Evolutionary conservation across 768 basidiomycete genomes (phyloP).

Genomic region (Suillus luteus): DNA sequence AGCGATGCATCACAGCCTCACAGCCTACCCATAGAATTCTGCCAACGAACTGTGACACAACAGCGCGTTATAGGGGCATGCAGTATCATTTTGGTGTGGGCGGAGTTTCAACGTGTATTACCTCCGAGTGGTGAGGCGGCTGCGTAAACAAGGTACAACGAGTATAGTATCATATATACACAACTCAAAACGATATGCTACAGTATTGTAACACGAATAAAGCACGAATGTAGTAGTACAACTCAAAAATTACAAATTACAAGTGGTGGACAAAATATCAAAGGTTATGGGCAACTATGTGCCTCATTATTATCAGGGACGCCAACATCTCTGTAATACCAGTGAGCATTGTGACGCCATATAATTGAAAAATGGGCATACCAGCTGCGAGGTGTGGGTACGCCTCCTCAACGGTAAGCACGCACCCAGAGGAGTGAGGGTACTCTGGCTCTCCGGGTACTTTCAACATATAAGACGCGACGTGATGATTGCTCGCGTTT

Average conservation of each 20-base stretch:
- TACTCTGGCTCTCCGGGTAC: constrained; percentile 56
- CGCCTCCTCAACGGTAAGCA: constrained; percentile 63
- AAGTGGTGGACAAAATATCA: constrained; percentile 22
- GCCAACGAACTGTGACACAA: background rate
- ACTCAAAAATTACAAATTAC: background rate
- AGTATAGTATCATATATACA: constrained; percentile 11
- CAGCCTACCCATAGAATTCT: background rate
- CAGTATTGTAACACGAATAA: constrained; percentile 1
- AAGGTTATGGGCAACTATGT: constrained; percentile 51
- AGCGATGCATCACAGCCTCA: background rate
- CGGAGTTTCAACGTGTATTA: background rate
- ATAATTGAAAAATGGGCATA: constrained; percentile 30
- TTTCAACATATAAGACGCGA: constrained; percentile 65
- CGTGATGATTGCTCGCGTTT: constrained; percentile 48
- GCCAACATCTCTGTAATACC: constrained; percentile 54
- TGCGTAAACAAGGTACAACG: background rate
- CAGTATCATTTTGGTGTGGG: background rate
- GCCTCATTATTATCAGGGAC: constrained; percentile 63
- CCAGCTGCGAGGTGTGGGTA: constrained; percentile 59
- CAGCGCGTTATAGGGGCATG: background rate
- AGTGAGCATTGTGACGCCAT: constrained; percentile 16
- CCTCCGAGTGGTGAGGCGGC: too few species aligned
- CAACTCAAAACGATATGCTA: constrained; percentile 11
- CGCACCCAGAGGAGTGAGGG: constrained; percentile 55
- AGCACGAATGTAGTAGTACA: constrained; percentile 14